Percentiles rank a stretch among this genome's conserved stretches.
These are phyloP conservation scores for Emericellopsis atlantica DNA, from an alignment of 2,329 filamentous ascomycete species.

Conservation along the genomic window DNA sequence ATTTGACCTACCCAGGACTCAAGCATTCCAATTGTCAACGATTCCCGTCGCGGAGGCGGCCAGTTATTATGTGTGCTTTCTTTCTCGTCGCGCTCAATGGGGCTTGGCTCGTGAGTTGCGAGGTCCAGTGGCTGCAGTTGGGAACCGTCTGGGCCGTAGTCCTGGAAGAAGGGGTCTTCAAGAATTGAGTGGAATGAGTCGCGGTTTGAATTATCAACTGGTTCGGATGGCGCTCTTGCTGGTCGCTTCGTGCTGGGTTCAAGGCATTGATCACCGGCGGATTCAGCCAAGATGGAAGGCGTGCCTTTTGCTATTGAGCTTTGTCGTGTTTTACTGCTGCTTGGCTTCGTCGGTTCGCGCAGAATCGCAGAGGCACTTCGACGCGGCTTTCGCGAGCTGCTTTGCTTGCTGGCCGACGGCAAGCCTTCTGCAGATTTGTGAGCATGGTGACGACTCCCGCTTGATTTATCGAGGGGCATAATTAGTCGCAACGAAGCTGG, in stretches of 20 bases:
- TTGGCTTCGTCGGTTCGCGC: too few relatives aligned
- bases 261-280: too few relatives aligned
- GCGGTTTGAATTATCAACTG: slow-evolving; percentile 15
- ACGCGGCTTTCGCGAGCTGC: background rate
- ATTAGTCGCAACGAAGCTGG: too few relatives aligned
- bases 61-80: slow-evolving; percentile 21
- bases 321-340: too few relatives aligned
- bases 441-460: background rate
- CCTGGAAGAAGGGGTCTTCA: slow-evolving; percentile 41
- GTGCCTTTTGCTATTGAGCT: too few relatives aligned
- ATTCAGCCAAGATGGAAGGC: too few relatives aligned
- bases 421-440: slow-evolving; percentile 1
- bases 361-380: background rate
- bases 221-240: background rate
- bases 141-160: slow-evolving; percentile 6
- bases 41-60: slow-evolving; percentile 35
- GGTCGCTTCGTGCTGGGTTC: too few relatives aligned
- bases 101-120: background rate
- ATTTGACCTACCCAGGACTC: background rate
- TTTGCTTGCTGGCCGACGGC: too few relatives aligned
- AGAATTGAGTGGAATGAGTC: slow-evolving; percentile 40
- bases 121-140: background rate
- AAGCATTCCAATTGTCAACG: slow-evolving; percentile 24
- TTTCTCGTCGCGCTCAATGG: slow-evolving; percentile 6
- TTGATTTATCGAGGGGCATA: background rate